Percentiles rank a stretch among this genome's conserved stretches.
These are phyloP conservation scores for Daldinia grandis DNA, from an alignment of 495 filamentous ascomycete species.

Conservation along the genomic window DNA sequence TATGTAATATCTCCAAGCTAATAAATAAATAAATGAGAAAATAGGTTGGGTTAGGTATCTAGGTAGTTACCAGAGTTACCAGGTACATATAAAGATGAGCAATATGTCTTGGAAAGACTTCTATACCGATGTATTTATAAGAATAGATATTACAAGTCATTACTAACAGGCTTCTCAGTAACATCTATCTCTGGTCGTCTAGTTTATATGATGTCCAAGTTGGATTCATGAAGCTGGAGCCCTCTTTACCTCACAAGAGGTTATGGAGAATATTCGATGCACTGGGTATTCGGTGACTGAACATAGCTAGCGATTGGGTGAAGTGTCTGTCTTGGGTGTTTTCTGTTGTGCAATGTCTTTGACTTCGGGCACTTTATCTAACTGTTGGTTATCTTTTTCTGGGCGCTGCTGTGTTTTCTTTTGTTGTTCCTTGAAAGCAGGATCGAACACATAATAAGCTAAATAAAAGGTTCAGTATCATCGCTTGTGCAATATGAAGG, in stretches of 20 bases:
- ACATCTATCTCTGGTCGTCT: not conserved
- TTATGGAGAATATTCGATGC: not conserved
- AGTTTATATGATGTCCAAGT: not conserved
- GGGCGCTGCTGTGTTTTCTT: constrained; percentile 34
- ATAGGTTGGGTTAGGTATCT: too few relatives aligned
- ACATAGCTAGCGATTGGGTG: constrained; percentile 11
- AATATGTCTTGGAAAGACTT: too few relatives aligned
- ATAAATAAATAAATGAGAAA: too few relatives aligned
- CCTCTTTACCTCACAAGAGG: not conserved
- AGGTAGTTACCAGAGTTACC: too few relatives aligned
- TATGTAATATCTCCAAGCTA: too few relatives aligned
- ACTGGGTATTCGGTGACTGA: not conserved
- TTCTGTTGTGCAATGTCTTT: constrained; percentile 14
- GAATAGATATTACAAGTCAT: too few relatives aligned
- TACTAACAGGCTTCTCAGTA: not conserved
- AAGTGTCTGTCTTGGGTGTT: not conserved
- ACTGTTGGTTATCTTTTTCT: constrained; percentile 20
- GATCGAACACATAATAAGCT: constrained; percentile 57
- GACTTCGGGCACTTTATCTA: not conserved
- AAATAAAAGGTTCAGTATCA: constrained; percentile 17
- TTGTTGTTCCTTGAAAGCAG: constrained; percentile 50
- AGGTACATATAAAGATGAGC: too few relatives aligned
- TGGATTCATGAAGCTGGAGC: not conserved
- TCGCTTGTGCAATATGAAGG: constrained; percentile 7
- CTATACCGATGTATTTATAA: too few relatives aligned